Base-by-base conservation (phyloP, 1,284 basidiomycete genomes). In the Kwoniella shivajii region DNA sequence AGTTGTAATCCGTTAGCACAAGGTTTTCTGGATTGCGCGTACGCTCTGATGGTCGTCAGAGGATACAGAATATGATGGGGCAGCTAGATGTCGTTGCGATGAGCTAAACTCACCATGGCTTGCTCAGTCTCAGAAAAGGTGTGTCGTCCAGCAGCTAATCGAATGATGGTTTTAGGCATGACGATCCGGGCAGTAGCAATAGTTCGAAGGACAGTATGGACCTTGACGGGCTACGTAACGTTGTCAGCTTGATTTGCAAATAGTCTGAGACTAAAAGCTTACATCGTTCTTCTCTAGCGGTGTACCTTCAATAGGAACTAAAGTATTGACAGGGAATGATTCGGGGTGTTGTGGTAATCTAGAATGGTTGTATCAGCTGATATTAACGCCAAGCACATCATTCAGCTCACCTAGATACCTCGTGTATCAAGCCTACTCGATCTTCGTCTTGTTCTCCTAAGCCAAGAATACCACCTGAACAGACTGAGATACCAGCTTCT, bases 311-410 rank as follows among this genome's bases (percentile, higher is more conserved):
- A 85, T 85, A 6, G 84, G 83, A 0, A 84, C 83, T 51, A 99
- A 83, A 4, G 95, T 95, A 77, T 99, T 99, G 62, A 99, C 94
- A 2, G 95, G 95, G 84, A 99, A 99, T 10, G 91, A 94, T 78
- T 99, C 95, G 20, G 95, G 95, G 68, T 96, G 92, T 74, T 94
- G 90, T 39, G 91, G 87, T 83, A 98, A 88, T 71, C 92, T 94
- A 61, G 14, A 14, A 53, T 66, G 31, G 24, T 16, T 10, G 5
- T 18, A 11, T 55, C 49, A 50, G 53, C 45, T 27, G 24, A 24
- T 38, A 20, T 33, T 39, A 16, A n/a, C 10, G n/a, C 14, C 9
- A 4, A 44, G n/a, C 5, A 18, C 6, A 7, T 29, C 5, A 13
- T 29, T 54, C 38, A 31, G 78, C 85, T 73, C 78, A 92, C 90